Evolutionary conservation across 1,284 basidiomycete species (phyloP).

Genomic region (Neotropicomus parvogracilis): DNA sequence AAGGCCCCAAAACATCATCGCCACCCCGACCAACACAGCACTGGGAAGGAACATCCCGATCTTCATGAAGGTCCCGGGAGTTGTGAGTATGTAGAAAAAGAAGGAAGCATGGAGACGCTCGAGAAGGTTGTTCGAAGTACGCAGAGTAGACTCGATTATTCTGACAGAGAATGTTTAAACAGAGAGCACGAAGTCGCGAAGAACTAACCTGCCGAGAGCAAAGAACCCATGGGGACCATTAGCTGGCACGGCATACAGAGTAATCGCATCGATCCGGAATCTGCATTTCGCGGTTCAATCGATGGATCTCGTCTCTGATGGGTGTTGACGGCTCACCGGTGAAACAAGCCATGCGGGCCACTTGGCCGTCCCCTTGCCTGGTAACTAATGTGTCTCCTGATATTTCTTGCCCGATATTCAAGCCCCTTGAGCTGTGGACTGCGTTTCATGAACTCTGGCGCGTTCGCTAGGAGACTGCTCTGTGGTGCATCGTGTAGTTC

Average conservation of each 20-base stretch:
- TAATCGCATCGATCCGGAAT: constrained; percentile 93
- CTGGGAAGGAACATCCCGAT: constrained; percentile 89
- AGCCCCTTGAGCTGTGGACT: constrained; percentile 49
- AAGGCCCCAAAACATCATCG: constrained; percentile 80
- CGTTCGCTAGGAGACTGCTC: constrained; percentile 40
- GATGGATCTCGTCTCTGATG: constrained; percentile 1
- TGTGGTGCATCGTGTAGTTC: constrained; percentile 46
- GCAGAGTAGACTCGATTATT: constrained; percentile 78
- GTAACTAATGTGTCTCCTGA: constrained; percentile 62
- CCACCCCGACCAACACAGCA: constrained; percentile 75
- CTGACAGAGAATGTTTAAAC: constrained; percentile 36
- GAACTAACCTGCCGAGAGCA: constrained; percentile 75
- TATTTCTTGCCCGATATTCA: constrained; percentile 55
- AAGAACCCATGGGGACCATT: constrained; percentile 93
- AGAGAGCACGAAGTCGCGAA: not conserved
- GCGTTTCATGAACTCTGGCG: constrained; percentile 44
- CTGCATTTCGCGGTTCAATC: constrained; percentile 38
- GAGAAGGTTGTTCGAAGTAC: constrained; percentile 88
- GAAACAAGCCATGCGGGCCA: constrained; percentile 76
- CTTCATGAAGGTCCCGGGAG: constrained; percentile 77
- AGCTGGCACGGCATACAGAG: constrained; percentile 85
- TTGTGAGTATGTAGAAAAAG: constrained; percentile 88
- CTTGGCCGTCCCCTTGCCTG: constrained; percentile 70
- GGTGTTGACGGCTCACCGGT: constrained; percentile 50
- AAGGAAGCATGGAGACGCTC: constrained; percentile 94